Base-by-base conservation (phyloP, 495 filamentous ascomycete species). In the Aspergillus diversus region DNA sequence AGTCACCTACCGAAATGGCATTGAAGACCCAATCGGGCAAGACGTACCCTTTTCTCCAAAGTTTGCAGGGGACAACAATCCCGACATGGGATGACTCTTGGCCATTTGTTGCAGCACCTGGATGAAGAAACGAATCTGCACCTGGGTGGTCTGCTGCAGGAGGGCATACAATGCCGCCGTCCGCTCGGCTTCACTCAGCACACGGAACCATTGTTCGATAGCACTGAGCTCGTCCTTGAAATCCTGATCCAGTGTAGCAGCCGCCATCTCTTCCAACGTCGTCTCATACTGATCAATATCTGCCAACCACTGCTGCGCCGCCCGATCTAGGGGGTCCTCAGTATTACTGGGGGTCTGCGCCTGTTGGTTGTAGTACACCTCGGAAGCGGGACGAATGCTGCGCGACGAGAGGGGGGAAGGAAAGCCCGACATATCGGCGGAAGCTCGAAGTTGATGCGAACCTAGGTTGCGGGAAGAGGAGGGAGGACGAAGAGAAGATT, bases 161-260 rank as follows among this genome's bases (percentile, higher is more conserved):
- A 99, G 80, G 35, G 95, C 94, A 78, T 99, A 98, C 48, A 98
- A 77, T 32, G 95, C 96, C 43, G 95, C 95, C 7, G 95, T 99
- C 56, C 95, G 82, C 79, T 99, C 95, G 17, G 95, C 92, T 77
- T 99, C 95, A 70, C 94, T 97, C 58, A 99, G 82, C 33, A 99
- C 95, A 50, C 92, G 90, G 77, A 99, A 99, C 95, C 95, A 99
- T 80, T 99, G 94, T 80, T 99, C 95, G 71, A 99, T 99, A 61
- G 95, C 95, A 75, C 91, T 95, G 55, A 99, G 86, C 77, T 99
- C 95, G 79, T 98, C 95, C 81, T 98, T 99, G 81, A 99, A 99
- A 67, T 99, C 96, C 77, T 99, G 96, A 75, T 99, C 95, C 37
- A 98, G 81, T 11, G 96, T 97, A 51, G 96, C 95, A 34, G 94